Base-by-base conservation (phyloP, 2,329 filamentous ascomycete species). In the Neurospora sp. region DNA sequence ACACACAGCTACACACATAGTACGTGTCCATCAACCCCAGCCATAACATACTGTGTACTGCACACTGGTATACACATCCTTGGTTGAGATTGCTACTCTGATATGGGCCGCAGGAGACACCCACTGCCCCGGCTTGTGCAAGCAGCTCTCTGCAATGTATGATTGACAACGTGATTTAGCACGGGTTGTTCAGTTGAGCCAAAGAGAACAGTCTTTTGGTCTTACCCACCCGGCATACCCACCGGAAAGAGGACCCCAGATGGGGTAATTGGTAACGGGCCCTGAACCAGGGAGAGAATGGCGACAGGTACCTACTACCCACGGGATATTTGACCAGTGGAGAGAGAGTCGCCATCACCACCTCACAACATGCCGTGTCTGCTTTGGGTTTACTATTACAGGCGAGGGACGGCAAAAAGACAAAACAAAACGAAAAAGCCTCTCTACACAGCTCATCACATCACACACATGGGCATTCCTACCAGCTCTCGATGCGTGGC, bases 401-500 rank as follows among this genome's bases (percentile, higher is more conserved):
- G 52, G 28, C 8, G 28, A 62, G 52, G 52, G 28, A 8, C 23
- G 28, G 52, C 15, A 36, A 62, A 17, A 62, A 62, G 52, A 3
- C 52, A 62, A 62, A 36, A n/a, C 28, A 36, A n/a, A 62, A 62
- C 15, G 15, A 62, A 62, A 62, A 62, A 8, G 52, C 52, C 52
- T 62, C 52, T 28, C 52, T 6, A 62, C 52, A 62, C 23, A 62
- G 52, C 15, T 36, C 52, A 33, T 62, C 52, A 62, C 52, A 62
- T 62, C 28, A 62, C 52, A 33, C 52, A 62, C 28, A 36, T 62
- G 28, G 52, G 17, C 15, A 2, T 62, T 67, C 69, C 72, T 70
- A 70, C 66, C 68, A 71, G 66, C 70, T 66, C 69, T 71, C 67
- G 68, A 71, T 71, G 70, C 69, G 67, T 69, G 66, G 67, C 57